Percentiles rank a stretch among this genome's conserved stretches.
Conservation (phyloP, 2,329 filamentous ascomycete species). For the Thermomyces lanuginosus region DNA sequence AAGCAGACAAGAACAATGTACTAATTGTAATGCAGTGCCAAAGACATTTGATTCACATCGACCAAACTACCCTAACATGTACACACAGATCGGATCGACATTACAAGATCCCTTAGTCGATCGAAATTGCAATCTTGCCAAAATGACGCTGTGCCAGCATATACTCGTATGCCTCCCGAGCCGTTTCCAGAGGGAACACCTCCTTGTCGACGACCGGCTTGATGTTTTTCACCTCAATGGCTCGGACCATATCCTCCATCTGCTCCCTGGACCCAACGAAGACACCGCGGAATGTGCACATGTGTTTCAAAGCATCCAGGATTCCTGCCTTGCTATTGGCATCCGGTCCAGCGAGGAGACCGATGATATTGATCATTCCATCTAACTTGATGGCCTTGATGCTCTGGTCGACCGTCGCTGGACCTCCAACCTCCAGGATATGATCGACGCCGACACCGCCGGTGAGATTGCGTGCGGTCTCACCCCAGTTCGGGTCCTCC, state of each 20-base stretch:
- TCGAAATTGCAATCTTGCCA: conserved; percentile 33
- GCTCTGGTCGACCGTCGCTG: conserved; percentile 42
- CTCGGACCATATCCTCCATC: conserved; percentile 43
- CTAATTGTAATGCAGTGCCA: no score
- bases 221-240: conserved; percentile 43
- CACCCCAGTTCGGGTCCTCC: conserved; percentile 42
- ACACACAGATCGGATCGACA: no score
- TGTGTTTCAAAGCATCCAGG: conserved; percentile 33
- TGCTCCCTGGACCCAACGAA: conserved; percentile 39
- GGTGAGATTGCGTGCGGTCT: conserved; percentile 35
- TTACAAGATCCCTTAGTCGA: conserved; percentile 1
- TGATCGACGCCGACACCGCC: conserved; percentile 42
- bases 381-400: conserved; percentile 39
- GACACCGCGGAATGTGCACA: conserved; percentile 42
- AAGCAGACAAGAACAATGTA: no score
- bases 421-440: conserved; percentile 50
- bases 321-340: conserved; percentile 35
- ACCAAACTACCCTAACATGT: no score
- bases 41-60: no score
- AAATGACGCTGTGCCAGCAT: conserved; percentile 29
- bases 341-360: conserved; percentile 37
- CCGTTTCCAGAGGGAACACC: conserved; percentile 37
- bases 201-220: conserved; percentile 44
- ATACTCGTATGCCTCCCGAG: conserved; percentile 39
- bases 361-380: conserved; percentile 40